phyloP scores from a whole-genome alignment of 306 rosid genomes.

The Vigna nakashimae region DNA sequence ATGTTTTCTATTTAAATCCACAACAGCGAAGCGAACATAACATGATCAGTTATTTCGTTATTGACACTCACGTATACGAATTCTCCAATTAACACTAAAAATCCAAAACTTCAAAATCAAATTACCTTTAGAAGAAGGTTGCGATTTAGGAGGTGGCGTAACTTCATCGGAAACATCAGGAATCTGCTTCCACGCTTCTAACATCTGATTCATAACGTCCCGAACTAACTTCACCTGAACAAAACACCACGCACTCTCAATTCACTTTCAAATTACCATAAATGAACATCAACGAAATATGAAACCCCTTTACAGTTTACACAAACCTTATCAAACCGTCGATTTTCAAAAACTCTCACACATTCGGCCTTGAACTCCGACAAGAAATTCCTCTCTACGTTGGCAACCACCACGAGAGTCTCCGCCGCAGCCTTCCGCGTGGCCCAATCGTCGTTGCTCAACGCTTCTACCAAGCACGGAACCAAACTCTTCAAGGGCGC shows the following conservation, averaged over 20 bases:
- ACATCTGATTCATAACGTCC: constrained; percentile 89
- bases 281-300: constrained; percentile 16
- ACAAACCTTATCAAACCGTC: constrained; percentile 84
- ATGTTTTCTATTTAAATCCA: neutral
- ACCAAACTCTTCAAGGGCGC: constrained; percentile 66
- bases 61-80: neutral
- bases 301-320: neutral
- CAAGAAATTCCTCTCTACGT: constrained; percentile 62
- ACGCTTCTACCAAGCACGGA: constrained; percentile 67
- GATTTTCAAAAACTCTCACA: constrained; percentile 70
- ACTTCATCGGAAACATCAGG: constrained; percentile 81
- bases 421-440: constrained; percentile 93
- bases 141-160: constrained; percentile 72
- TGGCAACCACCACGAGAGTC: constrained; percentile 71
- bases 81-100: constrained; percentile 28
- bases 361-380: constrained; percentile 77
- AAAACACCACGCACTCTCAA: constrained; percentile 24
- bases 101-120: constrained; percentile 12
- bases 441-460: constrained; percentile 83
- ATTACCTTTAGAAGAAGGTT: constrained; percentile 79
- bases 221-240: constrained; percentile 85
- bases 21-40: constrained; percentile 11
- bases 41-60: constrained; percentile 20
- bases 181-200: constrained; percentile 90
- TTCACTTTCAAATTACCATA: constrained; percentile 39